Evolutionary conservation across 371 early-diverging fungal genomes (phyloP).

Genomic region (Actinomucor elegans): DNA sequence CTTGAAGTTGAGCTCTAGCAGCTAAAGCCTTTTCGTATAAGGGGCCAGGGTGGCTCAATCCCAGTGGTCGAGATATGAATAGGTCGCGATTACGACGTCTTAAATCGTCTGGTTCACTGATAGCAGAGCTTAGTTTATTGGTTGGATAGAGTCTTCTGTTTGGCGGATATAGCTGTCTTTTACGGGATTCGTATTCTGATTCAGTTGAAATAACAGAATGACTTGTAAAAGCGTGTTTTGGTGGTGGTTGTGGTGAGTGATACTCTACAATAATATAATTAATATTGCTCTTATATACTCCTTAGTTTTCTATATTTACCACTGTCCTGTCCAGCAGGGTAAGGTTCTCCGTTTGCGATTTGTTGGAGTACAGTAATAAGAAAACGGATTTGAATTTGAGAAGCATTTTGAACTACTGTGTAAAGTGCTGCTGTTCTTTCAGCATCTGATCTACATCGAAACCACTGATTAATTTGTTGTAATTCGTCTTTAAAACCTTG

Average conservation of each 20-base stretch:
- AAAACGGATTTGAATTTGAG: conserved; percentile 91
- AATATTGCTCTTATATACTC: neutral
- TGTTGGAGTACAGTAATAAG: conserved; percentile 91
- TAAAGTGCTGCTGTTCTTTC: conserved; percentile 93
- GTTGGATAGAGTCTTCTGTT: conserved; percentile 17
- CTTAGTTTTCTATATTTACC: neutral
- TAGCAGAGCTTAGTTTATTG: conserved; percentile 17
- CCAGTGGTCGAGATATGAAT: conserved; percentile 30
- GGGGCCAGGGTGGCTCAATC: conserved; percentile 28
- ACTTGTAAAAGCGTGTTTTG: neutral
- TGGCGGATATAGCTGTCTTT: conserved; percentile 34
- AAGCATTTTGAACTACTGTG: conserved; percentile 86
- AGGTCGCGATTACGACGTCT: conserved; percentile 35
- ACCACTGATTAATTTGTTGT: conserved; percentile 94
- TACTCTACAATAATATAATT: neutral
- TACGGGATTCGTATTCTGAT: conserved; percentile 36
- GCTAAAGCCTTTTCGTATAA: conserved; percentile 46
- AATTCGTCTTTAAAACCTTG: conserved; percentile 93
- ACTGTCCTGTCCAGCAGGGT: conserved; percentile 64
- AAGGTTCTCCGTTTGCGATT: conserved; percentile 79
- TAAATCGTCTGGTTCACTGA: conserved; percentile 49
- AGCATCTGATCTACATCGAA: conserved; percentile 85
- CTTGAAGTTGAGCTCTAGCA: conserved; percentile 42
- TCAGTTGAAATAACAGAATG: conserved; percentile 41
- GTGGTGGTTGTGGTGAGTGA: neutral